Conservation (phyloP, 441 rosid species). For the Jatropha podagrica region DNA sequence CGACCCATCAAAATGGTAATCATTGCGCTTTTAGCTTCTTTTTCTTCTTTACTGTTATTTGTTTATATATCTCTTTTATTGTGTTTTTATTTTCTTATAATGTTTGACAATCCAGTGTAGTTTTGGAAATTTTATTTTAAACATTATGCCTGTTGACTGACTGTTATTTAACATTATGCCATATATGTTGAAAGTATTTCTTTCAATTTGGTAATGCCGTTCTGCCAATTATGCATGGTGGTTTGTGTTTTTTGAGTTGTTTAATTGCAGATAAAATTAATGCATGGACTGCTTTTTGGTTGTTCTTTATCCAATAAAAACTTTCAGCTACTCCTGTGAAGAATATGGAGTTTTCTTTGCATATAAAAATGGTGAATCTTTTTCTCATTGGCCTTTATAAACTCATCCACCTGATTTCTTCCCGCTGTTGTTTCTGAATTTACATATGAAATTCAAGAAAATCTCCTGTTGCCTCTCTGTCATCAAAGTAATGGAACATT, state of each 20-base stretch:
- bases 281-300: neutral
- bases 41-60: neutral
- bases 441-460: too few species aligned
- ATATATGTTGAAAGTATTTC: too few species aligned
- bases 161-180: too few species aligned
- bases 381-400: neutral
- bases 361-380: neutral
- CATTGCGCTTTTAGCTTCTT: neutral
- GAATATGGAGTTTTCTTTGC: neutral
- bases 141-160: neutral
- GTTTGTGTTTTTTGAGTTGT: neutral
- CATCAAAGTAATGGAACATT: neutral
- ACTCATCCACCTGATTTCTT: neutral
- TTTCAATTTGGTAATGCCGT: too few species aligned
- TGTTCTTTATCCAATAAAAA: neutral
- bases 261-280: neutral
- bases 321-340: neutral
- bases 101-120: neutral
- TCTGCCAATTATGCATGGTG: too few species aligned
- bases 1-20: slow-evolving; percentile 5
- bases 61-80: neutral
- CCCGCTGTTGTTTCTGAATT: too few species aligned
- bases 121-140: neutral
- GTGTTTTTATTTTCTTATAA: neutral
- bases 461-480: too few species aligned